Percentiles rank a stretch among this genome's conserved stretches.
Evolutionary conservation across 1,284 basidiomycete genomes (phyloP).

Genomic region (Thelephora terrestris): DNA sequence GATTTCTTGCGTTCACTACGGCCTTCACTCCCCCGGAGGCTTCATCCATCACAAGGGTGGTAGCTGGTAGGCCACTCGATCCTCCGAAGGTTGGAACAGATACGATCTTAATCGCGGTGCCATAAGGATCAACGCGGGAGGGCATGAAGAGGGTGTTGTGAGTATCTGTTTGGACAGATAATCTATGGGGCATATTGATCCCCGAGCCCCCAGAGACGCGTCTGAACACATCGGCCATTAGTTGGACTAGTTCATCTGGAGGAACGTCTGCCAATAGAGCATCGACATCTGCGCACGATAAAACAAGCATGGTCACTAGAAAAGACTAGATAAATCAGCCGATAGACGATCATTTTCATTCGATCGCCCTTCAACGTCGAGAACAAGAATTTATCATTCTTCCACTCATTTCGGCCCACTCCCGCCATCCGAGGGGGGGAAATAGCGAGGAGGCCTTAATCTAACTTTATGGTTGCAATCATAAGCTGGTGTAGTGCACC

Average conservation of each 20-base stretch:
- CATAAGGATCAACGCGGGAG: slow-evolving; percentile 36
- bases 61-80: slow-evolving; percentile 55
- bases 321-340: too few relatives aligned
- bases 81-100: slow-evolving; percentile 45
- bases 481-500: slow-evolving; percentile 74
- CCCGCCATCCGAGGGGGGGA: too few relatives aligned
- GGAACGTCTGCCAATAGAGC: slow-evolving; percentile 21
- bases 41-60: slow-evolving; percentile 71
- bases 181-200: slow-evolving; percentile 39
- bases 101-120: slow-evolving; percentile 64
- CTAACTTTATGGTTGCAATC: slow-evolving; percentile 34
- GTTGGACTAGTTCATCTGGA: slow-evolving; percentile 34
- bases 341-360: background rate
- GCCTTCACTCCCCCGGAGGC: slow-evolving; percentile 55
- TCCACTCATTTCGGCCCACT: too few relatives aligned
- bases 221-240: slow-evolving; percentile 47
- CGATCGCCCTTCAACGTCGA: slow-evolving; percentile 2
- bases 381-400: slow-evolving; percentile 2
- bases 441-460: too few relatives aligned
- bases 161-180: slow-evolving; percentile 32
- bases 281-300: too few relatives aligned
- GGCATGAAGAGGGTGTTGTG: slow-evolving; percentile 68
- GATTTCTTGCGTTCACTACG: slow-evolving; percentile 61
- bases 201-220: slow-evolving; percentile 13
- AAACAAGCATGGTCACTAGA: background rate